Conservation (phyloP, 225 moss, liverwort and hornwort species). For the Pseudoscleropodium purum region DNA sequence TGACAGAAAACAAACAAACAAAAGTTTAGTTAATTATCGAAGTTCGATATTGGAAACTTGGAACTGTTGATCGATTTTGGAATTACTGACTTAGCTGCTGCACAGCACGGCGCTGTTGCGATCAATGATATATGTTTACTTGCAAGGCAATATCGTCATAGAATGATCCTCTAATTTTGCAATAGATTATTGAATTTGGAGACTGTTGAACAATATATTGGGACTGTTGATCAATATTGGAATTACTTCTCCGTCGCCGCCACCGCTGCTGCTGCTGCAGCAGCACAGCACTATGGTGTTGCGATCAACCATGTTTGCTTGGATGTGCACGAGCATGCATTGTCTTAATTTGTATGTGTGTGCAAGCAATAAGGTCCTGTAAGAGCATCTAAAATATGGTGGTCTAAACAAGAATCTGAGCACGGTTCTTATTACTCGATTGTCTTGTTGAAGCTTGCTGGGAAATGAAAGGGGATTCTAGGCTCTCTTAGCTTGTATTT, state of each 20-base stretch:
- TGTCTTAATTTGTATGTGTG: not conserved
- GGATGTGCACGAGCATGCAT: not conserved
- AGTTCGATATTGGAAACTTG: not conserved
- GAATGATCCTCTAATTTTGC: not conserved
- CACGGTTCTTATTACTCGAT: not conserved
- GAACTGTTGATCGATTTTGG: not conserved
- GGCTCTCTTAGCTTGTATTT: not conserved
- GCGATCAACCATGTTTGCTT: not conserved
- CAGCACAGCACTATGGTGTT: too few species aligned
- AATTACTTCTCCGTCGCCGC: not conserved
- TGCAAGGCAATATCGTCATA: not conserved
- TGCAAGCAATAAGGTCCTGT: not conserved
- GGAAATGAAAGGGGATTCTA: not conserved
- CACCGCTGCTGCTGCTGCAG: too few species aligned
- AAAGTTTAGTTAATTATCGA: not conserved
- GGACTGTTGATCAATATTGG: not conserved
- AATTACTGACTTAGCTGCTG: not conserved
- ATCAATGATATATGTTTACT: not conserved
- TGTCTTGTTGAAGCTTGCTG: not conserved
- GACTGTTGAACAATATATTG: not conserved
- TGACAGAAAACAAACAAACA: not conserved
- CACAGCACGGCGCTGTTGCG: not conserved
- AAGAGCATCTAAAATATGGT: not conserved
- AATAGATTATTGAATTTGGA: not conserved
- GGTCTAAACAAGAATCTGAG: not conserved